Percentiles rank a stretch among this genome's conserved stretches.
phyloP scores from a whole-genome alignment of 2,329 filamentous ascomycete species.

The Torrubiellomyces zombiae region DNA sequence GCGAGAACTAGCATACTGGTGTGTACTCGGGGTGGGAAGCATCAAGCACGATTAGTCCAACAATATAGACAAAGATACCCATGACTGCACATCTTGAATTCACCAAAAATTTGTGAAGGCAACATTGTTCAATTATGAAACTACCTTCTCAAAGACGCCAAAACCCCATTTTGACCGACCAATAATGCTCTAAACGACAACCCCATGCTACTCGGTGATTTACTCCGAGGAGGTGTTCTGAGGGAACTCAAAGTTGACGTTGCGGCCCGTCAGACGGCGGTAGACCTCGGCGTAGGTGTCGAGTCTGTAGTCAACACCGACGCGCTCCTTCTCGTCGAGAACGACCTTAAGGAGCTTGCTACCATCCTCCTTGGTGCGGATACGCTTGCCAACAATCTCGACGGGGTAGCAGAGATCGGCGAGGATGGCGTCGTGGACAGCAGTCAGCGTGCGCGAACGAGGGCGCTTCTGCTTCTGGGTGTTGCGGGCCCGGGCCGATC shows the following conservation, averaged over 20 bases:
- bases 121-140: constrained; percentile 31
- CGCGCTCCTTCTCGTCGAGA: constrained; percentile 99
- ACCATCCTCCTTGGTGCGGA: constrained; percentile 97
- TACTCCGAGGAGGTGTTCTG: constrained; percentile 55
- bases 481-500: constrained; percentile 90
- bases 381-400: constrained; percentile 98
- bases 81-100: constrained; percentile 10
- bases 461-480: constrained; percentile 98
- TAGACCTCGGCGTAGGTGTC: constrained; percentile 99
- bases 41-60: constrained; percentile 37
- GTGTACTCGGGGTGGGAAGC: constrained; percentile 72
- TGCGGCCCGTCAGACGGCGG: constrained; percentile 90
- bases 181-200: constrained; percentile 18
- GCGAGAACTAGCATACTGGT: constrained; percentile 89
- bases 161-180: constrained; percentile 25
- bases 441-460: constrained; percentile 91
- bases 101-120: constrained; percentile 20
- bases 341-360: constrained; percentile 98
- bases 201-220: constrained; percentile 40
- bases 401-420: constrained; percentile 97
- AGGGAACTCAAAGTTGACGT: constrained; percentile 97
- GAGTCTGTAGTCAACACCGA: constrained; percentile 97
- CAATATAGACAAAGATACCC: constrained; percentile 27
- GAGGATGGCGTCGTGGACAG: constrained; percentile 97
- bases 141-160: constrained; percentile 33